Evolutionary conservation across 2,329 filamentous ascomycete genomes (phyloP).

Genomic region (Aspergillus tamarii): DNA sequence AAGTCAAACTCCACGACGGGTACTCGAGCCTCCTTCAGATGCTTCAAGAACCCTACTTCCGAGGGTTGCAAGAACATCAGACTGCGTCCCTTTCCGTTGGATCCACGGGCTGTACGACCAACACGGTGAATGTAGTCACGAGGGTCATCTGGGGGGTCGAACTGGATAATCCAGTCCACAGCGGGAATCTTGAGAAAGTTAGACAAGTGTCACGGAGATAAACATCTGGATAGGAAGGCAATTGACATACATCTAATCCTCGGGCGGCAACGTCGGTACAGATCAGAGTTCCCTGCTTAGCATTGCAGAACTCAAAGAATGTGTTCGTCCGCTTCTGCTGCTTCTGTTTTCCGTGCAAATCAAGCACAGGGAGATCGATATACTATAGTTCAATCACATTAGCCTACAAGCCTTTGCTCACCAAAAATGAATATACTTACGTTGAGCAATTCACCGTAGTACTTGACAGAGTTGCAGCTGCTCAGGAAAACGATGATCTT

Average conservation of each 20-base stretch:
- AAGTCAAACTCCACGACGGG: slow-evolving; percentile 97
- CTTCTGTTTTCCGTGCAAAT: slow-evolving; percentile 93
- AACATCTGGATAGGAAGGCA: background rate
- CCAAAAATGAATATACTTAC: background rate
- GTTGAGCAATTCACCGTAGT: slow-evolving; percentile 92
- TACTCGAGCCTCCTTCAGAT: slow-evolving; percentile 87
- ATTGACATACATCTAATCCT: slow-evolving; percentile 74
- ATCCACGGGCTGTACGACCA: slow-evolving; percentile 86
- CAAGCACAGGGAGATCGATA: slow-evolving; percentile 87
- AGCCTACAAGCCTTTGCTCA: background rate
- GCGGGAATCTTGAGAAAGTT: slow-evolving; percentile 69
- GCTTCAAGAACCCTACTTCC: slow-evolving; percentile 88
- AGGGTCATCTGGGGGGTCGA: slow-evolving; percentile 90
- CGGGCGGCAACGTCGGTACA: slow-evolving; percentile 96
- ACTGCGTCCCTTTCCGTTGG: slow-evolving; percentile 80
- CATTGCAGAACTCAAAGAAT: slow-evolving; percentile 94
- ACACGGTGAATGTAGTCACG: slow-evolving; percentile 95
- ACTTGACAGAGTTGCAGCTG: slow-evolving; percentile 91
- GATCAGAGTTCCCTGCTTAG: slow-evolving; percentile 82
- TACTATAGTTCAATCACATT: slow-evolving; percentile 51
- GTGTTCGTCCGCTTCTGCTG: slow-evolving; percentile 99
- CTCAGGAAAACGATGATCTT: slow-evolving; percentile 98
- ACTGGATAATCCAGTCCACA: slow-evolving; percentile 96
- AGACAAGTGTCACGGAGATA: slow-evolving; percentile 15
- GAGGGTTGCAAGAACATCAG: slow-evolving; percentile 91